Evolutionary conservation across 1,284 basidiomycete genomes (phyloP), one percentile per base, ranked within the genome.

Genomic region (Pseudozyma thailandica): DNA sequence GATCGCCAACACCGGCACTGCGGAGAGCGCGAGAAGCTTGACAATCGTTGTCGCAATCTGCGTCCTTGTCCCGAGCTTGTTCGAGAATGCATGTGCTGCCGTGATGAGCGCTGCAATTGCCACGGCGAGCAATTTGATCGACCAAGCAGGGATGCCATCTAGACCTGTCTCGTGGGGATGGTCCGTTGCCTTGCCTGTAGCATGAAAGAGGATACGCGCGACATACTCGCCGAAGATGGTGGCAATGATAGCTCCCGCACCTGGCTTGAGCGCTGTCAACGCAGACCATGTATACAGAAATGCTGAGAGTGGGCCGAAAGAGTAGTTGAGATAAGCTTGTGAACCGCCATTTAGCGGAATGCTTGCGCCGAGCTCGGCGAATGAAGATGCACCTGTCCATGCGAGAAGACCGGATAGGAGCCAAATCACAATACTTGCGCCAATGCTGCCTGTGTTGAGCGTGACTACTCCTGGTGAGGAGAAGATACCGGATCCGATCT

Each of bases 111-210:
- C 63, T 21, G 96, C 88, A 53, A 92, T 91, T 41, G 87, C 83
- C 35, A 88, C 84, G 8, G 92, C 95, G 25, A 92, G 92, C 59
- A 94, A 84, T 85, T 95, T 96, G 84, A 92, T 92, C n/a, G 91
- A 89, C 93, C 93, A 96, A 68, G 90, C 88, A 30, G 94, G 93
- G 53, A 95, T 90, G 41, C 88, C 88, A 77, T 91, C 89, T 7
- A 74, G 56, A 89, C 87, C 79, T 87, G 56, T 85, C 86, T 79
- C 90, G 88, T 87, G 88, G 89, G 79, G 91, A 87, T 64, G 92
- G 85, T 71, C 90, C 18, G 61, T 31, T 0, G 59, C 56, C 51
- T 72, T 52, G 86, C 57, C 61, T 9, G 75, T 79, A 7, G 83
- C 74, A 50, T 87, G 85, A 47, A 84, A 86, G 20, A 87, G 52